A percentile compares a stretch with the other conserved stretches of the same genome.
Conservation (phyloP, 495 filamentous ascomycete genomes). For the Talaromyces adpressus region DNA sequence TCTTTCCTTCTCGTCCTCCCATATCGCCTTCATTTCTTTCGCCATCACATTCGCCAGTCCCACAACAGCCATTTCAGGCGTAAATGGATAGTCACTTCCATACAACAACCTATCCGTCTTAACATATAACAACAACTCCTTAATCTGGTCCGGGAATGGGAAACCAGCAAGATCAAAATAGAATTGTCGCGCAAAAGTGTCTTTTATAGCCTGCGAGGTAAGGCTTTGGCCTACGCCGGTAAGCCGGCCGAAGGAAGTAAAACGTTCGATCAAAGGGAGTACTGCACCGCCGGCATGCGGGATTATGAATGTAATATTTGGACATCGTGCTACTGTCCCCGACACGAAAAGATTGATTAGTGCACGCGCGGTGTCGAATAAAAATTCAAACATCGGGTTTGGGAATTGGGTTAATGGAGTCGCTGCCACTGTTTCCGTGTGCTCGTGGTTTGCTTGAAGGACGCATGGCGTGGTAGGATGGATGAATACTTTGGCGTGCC, state of each 20-base stretch:
- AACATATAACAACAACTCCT: constrained; percentile 22
- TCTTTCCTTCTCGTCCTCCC: neutral
- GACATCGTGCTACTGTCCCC: constrained; percentile 35
- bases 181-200: constrained; percentile 26
- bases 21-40: neutral
- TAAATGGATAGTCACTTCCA: constrained; percentile 39
- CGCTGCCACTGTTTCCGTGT: constrained; percentile 8
- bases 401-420: constrained; percentile 28
- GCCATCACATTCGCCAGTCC: neutral
- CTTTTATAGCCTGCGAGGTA: constrained; percentile 15
- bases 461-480: constrained; percentile 40
- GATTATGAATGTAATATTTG: constrained; percentile 38
- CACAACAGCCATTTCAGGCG: constrained; percentile 8
- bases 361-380: constrained; percentile 46
- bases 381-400: constrained; percentile 47
- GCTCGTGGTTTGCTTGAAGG: constrained; percentile 4
- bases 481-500: constrained; percentile 38
- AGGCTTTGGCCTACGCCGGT: constrained; percentile 7
- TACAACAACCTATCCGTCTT: constrained; percentile 31
- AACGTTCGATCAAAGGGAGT: constrained; percentile 36
- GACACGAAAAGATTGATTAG: constrained; percentile 42
- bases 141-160: constrained; percentile 37
- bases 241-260: constrained; percentile 25
- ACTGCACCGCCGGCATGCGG: constrained; percentile 44
- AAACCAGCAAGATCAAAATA: constrained; percentile 48